phyloP scores from a whole-genome alignment of 176 grass and related monocot genomes.

The Themeda triandra region DNA sequence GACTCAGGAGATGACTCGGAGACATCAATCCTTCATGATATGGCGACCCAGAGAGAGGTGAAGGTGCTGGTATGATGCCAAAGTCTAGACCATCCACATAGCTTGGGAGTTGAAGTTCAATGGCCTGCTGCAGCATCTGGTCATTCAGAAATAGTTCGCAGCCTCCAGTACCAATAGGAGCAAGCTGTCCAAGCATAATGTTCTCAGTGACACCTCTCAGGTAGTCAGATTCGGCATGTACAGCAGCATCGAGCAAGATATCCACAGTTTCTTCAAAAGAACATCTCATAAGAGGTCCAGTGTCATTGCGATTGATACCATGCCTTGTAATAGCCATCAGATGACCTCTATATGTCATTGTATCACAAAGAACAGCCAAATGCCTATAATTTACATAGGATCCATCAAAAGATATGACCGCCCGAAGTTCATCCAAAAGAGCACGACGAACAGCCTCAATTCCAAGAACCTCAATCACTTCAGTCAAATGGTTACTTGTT shows the following conservation, averaged over 20 bases:
- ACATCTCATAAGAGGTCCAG: slow-evolving; percentile 76
- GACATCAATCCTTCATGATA: slow-evolving; percentile 95
- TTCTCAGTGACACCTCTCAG: slow-evolving; percentile 17
- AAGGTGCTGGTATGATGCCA: slow-evolving; percentile 57
- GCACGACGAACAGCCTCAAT: slow-evolving; percentile 75
- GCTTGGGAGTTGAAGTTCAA: slow-evolving; percentile 88
- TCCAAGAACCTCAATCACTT: slow-evolving; percentile 91
- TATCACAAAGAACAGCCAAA: slow-evolving; percentile 85
- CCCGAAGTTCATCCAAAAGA: slow-evolving; percentile 67
- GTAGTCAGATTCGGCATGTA: slow-evolving; percentile 70
- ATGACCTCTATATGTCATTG: slow-evolving; percentile 82
- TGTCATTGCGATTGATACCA: slow-evolving; percentile 81
- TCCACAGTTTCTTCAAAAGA: slow-evolving; percentile 76
- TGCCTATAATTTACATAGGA: slow-evolving; percentile 88
- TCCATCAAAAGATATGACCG: slow-evolving; percentile 86
- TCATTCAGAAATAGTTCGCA: slow-evolving; percentile 66
- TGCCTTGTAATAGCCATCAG: slow-evolving; percentile 88
- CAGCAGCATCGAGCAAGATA: slow-evolving; percentile 76
- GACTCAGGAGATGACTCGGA: slow-evolving; percentile 79
- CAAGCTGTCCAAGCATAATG: too few relatives aligned
- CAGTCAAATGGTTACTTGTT: slow-evolving; percentile 84
- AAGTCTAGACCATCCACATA: slow-evolving; percentile 66
- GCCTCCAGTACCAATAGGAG: too few relatives aligned
- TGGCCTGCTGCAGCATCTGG: slow-evolving; percentile 86
- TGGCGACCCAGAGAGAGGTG: slow-evolving; percentile 63